A percentile compares a stretch with the other conserved stretches of the same genome.
Evolutionary conservation across 2,329 filamentous ascomycete genomes (phyloP).

Genomic region (Hirsutella rhossiliensis): DNA sequence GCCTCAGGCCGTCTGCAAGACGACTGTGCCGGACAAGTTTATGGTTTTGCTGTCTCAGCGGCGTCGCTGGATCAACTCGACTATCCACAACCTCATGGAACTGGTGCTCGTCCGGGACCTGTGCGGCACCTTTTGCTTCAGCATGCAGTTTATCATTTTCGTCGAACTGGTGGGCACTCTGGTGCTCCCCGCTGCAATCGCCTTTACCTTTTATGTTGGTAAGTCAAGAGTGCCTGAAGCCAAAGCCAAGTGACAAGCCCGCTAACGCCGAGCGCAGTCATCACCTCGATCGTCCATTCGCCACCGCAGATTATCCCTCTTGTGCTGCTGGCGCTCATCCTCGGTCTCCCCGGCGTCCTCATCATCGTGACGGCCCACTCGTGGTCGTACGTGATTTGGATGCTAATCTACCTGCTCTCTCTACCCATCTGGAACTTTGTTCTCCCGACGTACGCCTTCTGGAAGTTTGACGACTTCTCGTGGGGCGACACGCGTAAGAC

Average conservation of each 20-base stretch:
- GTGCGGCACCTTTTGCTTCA: conserved; percentile 98
- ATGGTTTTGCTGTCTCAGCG: conserved; percentile 87
- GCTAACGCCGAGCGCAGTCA: conserved; percentile 37
- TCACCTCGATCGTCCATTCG: conserved; percentile 69
- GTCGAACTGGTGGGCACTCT: conserved; percentile 91
- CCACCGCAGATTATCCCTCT: conserved; percentile 82
- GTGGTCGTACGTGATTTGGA: conserved; percentile 87
- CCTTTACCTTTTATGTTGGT: conserved; percentile 94
- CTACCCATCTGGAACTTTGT: conserved; percentile 97
- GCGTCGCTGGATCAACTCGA: conserved; percentile 98
- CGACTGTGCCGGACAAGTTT: conserved; percentile 87
- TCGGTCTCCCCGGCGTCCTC: conserved; percentile 83
- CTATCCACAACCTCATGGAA: conserved; percentile 97
- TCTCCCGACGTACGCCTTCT: conserved; percentile 87
- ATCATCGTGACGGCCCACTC: conserved; percentile 91
- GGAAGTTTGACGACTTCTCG: conserved; percentile 99
- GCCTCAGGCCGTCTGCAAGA: conserved; percentile 97
- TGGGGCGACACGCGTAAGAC: conserved; percentile 98
- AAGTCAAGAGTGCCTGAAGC: conserved; percentile 28
- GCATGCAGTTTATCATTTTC: conserved; percentile 98
- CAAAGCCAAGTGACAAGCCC: neutral
- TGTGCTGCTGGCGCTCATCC: conserved; percentile 75
- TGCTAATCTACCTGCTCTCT: conserved; percentile 88
- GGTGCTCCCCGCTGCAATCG: conserved; percentile 89
- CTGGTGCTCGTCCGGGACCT: conserved; percentile 89